These are phyloP conservation scores for Citeromyces nyonsensis DNA, from an alignment of 805 yeast genomes.

Conservation along the genomic window DNA sequence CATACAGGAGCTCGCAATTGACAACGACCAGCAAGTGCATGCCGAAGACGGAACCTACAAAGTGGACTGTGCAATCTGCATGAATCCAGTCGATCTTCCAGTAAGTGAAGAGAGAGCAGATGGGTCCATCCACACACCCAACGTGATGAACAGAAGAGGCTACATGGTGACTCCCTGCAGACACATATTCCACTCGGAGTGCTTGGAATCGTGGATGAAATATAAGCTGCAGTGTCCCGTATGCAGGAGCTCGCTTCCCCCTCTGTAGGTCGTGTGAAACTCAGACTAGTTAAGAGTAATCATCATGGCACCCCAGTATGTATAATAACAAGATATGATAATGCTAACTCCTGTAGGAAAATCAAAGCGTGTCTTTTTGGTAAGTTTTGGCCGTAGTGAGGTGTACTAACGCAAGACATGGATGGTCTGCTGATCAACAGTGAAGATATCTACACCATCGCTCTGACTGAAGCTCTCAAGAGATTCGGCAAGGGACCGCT, in stretches of 20 bases:
- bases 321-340: neutral
- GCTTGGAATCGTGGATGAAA: slow-evolving; percentile 88
- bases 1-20: slow-evolving; percentile 7
- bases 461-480: slow-evolving; percentile 50
- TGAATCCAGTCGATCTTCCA: slow-evolving; percentile 60
- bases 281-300: neutral
- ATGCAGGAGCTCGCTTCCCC: slow-evolving; percentile 77
- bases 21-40: slow-evolving; percentile 9
- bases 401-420: slow-evolving; percentile 38
- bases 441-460: slow-evolving; percentile 81
- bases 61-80: slow-evolving; percentile 81
- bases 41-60: slow-evolving; percentile 23
- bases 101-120: slow-evolving; percentile 4
- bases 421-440: slow-evolving; percentile 90
- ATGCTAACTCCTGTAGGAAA: neutral
- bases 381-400: slow-evolving; percentile 16
- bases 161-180: slow-evolving; percentile 86
- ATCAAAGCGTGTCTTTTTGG: slow-evolving; percentile 63
- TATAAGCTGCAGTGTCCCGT: slow-evolving; percentile 89
- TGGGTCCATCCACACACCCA: slow-evolving; percentile 6
- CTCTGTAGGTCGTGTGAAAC: slow-evolving; percentile 25
- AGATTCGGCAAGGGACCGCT: slow-evolving; percentile 63
- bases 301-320: too few species aligned
- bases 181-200: slow-evolving; percentile 81
- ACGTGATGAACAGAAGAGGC: slow-evolving; percentile 18